Evolutionary conservation across 1,284 basidiomycete species (phyloP).

Genomic region (Leccinum solheimii): DNA sequence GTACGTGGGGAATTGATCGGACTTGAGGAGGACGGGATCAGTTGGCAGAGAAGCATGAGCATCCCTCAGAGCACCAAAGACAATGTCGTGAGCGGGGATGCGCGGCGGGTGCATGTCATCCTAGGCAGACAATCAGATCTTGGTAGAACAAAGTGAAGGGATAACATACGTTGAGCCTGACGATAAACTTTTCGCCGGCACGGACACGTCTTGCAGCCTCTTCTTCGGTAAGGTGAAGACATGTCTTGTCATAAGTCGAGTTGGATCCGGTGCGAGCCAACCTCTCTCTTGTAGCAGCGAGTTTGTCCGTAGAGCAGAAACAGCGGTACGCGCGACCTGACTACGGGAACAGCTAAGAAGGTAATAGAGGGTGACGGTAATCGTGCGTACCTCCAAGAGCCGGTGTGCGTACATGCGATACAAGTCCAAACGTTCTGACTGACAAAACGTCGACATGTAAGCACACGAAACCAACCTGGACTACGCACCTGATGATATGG

Average conservation of each 20-base stretch:
- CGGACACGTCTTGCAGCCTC: conserved; percentile 76
- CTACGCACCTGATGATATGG: conserved; percentile 78
- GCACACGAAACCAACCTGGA: background rate
- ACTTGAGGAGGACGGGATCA: conserved; percentile 92
- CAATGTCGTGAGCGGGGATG: conserved; percentile 58
- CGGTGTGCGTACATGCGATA: conserved; percentile 76
- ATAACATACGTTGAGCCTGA: conserved; percentile 81
- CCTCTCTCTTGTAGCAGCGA: conserved; percentile 66
- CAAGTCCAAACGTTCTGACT: conserved; percentile 88
- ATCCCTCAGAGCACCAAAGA: conserved; percentile 77
- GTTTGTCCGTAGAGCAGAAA: conserved; percentile 79
- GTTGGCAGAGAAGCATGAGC: conserved; percentile 77
- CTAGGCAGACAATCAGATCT: conserved; percentile 37
- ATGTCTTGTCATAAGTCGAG: conserved; percentile 82
- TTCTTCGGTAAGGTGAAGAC: conserved; percentile 82
- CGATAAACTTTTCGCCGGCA: conserved; percentile 75
- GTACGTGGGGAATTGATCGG: conserved; percentile 93
- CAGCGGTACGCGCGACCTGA: conserved; percentile 91
- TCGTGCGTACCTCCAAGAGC: conserved; percentile 64
- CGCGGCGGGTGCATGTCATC: conserved; percentile 53
- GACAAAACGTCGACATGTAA: conserved; percentile 10
- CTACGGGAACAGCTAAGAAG: conserved; percentile 39
- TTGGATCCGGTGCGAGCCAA: conserved; percentile 72
- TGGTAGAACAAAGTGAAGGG: conserved; percentile 7
- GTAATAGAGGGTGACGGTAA: background rate